These are phyloP conservation scores for Cynanchum wilfordii DNA, from an alignment of 257 asterid species.

Conservation along the genomic window DNA sequence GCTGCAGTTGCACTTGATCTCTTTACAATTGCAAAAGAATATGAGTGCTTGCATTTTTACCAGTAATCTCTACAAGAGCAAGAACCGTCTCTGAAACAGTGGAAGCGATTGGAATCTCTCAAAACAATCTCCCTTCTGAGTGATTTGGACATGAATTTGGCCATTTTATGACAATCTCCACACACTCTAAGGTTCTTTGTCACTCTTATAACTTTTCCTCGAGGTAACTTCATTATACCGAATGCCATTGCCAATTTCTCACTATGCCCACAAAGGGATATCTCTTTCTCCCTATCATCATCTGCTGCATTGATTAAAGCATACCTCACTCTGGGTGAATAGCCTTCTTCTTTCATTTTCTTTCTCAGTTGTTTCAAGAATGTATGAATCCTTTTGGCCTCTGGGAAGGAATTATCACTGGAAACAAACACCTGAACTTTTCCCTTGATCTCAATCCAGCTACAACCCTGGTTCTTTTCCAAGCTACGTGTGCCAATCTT, in stretches of 20 bases:
- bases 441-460: constrained; percentile 29
- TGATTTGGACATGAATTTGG: constrained; percentile 18
- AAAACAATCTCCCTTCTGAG: constrained; percentile 20
- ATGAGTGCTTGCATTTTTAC: background rate
- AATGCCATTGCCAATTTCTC: constrained; percentile 30
- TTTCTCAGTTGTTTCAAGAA: constrained; percentile 10
- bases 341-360: constrained; percentile 21
- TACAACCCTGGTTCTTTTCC: constrained; percentile 17
- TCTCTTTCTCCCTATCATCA: constrained; percentile 13
- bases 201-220: constrained; percentile 15
- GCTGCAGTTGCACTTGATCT: background rate
- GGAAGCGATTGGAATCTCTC: constrained; percentile 30
- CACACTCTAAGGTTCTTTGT: constrained; percentile 21
- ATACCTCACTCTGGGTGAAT: constrained; percentile 10
- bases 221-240: constrained; percentile 20
- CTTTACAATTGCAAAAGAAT: background rate
- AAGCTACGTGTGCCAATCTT: constrained; percentile 12
- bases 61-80: constrained; percentile 30
- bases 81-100: constrained; percentile 23
- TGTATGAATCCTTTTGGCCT: constrained; percentile 8
- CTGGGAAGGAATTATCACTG: constrained; percentile 8
- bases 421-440: constrained; percentile 21
- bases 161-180: constrained; percentile 25
- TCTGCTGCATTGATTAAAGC: constrained; percentile 4
- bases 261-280: constrained; percentile 21